Evolutionary conservation across 345 rosid species (phyloP).

Genomic region (Sonneratia alba): DNA sequence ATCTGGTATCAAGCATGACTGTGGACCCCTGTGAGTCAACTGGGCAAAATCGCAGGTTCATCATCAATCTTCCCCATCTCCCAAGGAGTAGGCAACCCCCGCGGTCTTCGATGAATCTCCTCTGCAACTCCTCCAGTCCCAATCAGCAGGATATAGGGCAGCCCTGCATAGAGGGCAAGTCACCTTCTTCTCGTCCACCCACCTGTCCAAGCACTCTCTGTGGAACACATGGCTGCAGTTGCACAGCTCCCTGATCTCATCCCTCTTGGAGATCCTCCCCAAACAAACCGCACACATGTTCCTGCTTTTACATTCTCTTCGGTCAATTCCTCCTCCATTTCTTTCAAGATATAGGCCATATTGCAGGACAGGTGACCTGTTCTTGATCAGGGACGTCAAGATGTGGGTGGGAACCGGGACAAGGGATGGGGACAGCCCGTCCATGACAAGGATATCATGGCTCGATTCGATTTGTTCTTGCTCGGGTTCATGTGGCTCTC

Average conservation of each 20-base stretch:
- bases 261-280: background rate
- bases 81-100: background rate
- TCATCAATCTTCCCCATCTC: background rate
- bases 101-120: background rate
- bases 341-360: conserved; percentile 3
- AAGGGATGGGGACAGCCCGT: background rate
- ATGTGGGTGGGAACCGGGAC: background rate
- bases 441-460: conserved; percentile 3
- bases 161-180: conserved; percentile 14
- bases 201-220: conserved; percentile 13
- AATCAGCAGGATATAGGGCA: background rate
- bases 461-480: background rate
- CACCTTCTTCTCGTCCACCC: conserved; percentile 7
- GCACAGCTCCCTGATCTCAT: conserved; percentile 9
- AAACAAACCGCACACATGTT: conserved; percentile 8
- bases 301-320: background rate
- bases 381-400: conserved; percentile 6
- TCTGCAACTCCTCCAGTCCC: background rate
- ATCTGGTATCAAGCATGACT: background rate
- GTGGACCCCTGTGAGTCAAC: background rate
- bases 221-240: conserved; percentile 12
- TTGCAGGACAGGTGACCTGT: conserved; percentile 4
- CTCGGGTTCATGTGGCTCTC: background rate
- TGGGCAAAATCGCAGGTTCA: background rate
- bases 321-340: background rate